Base-by-base conservation (phyloP, 1,284 basidiomycete species). In the Marasmius sp. region DNA sequence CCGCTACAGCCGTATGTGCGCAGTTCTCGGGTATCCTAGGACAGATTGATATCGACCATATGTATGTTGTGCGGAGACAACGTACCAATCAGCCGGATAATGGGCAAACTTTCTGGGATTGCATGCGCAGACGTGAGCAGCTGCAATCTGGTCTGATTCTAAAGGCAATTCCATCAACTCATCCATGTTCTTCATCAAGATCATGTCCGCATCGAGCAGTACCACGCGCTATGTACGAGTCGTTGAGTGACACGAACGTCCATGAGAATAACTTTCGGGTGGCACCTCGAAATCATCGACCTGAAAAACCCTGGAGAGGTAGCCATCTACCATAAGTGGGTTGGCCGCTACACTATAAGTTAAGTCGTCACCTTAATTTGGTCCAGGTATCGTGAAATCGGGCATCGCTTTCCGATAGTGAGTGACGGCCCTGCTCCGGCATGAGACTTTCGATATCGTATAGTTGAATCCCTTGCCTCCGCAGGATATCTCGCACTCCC, bases 351-450 rank as follows among this genome's bases (percentile, higher is more conserved):
- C 34, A 38, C 49, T 52, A 59, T 52, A 59, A 52, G 59, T 49
- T 18, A 20, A 48, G 22, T 43, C 63, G 77, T 68, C 70, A 92
- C 93, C 89, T 85, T 58, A 97, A 75, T 74, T 97, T 97, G 2
- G 92, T 92, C 95, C 95, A 97, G 5, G 94, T 93, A 71, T 97
- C 93, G 20, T 77, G 78, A 71, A 97, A 95, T 52, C 95, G 81
- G 41, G 74, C 74, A 68, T 92, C 91, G 62, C 82, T 76, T 38
- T 71, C 73, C 12, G 80, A 68, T n/a, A 88, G 74, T 8, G 67
- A 71, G 69, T 89, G 84, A 12, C 72, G 69, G 37, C 82, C 83
- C 16, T 77, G 74, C 18, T 75, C 74, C 16, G 93, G 93, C 8
- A 78, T 69, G 43, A 97, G 78, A 43, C 77, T 76, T 33, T 86